These are phyloP conservation scores for Keithomyces neogunnii DNA, from an alignment of 2,329 filamentous ascomycete genomes.

Conservation along the genomic window DNA sequence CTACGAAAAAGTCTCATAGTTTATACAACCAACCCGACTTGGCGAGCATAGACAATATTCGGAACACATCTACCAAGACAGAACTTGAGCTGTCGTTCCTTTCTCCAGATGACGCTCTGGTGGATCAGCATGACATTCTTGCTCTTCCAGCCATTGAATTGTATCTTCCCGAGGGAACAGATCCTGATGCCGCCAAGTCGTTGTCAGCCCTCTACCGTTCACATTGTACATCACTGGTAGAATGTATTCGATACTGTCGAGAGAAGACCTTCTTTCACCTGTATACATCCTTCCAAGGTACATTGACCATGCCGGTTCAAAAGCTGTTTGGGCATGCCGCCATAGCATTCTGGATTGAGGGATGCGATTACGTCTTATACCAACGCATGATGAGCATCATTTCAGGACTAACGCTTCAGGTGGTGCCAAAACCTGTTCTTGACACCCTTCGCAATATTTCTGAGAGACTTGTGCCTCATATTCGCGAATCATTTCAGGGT, in stretches of 20 bases:
- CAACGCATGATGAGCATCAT: constrained; percentile 95
- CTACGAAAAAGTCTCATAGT: constrained; percentile 27
- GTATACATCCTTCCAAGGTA: constrained; percentile 92
- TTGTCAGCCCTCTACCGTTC: constrained; percentile 83
- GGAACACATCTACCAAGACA: constrained; percentile 50
- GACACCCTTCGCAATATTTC: constrained; percentile 84
- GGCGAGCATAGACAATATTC: constrained; percentile 47
- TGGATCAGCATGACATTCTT: constrained; percentile 58
- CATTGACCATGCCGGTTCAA: constrained; percentile 91
- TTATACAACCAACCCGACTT: constrained; percentile 54
- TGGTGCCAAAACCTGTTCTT: constrained; percentile 79
- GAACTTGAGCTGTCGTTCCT: constrained; percentile 52
- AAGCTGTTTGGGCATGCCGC: constrained; percentile 78
- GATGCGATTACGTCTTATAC: constrained; percentile 92
- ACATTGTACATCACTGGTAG: constrained; percentile 90
- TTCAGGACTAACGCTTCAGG: constrained; percentile 79
- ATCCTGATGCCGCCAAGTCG: constrained; percentile 78
- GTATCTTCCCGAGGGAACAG: constrained; percentile 74
- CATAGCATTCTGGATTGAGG: constrained; percentile 85
- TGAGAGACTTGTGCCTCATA: constrained; percentile 69
- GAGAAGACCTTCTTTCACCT: constrained; percentile 95
- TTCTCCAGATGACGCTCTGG: constrained; percentile 42
- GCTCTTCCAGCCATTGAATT: constrained; percentile 77
- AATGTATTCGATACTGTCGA: constrained; percentile 92
- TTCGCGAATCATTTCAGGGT: constrained; percentile 75